A percentile compares a stretch with the other conserved stretches of the same genome.
Evolutionary conservation across 2,329 filamentous ascomycete genomes (phyloP).

Genomic region (Cercospora berteroae): DNA sequence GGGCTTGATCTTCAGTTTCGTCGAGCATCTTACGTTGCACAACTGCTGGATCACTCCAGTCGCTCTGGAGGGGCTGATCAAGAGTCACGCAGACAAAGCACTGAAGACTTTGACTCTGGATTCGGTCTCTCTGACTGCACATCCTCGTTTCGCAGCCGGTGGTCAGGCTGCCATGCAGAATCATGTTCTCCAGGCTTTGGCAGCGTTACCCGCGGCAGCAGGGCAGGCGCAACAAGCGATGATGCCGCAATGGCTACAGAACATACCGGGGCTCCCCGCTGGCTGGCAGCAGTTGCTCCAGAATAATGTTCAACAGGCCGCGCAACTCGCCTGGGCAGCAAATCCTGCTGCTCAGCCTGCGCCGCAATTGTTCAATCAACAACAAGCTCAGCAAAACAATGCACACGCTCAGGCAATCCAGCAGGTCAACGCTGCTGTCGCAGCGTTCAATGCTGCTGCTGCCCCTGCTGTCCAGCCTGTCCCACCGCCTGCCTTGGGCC

Average conservation of each 20-base stretch:
- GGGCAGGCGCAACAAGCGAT: slow-evolving; percentile 7
- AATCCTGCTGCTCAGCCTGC: neutral
- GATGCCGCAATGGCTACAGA: slow-evolving; percentile 14
- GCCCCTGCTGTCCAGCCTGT: neutral
- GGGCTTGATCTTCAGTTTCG: slow-evolving; percentile 49
- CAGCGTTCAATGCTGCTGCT: neutral
- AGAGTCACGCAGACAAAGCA: slow-evolving; percentile 46
- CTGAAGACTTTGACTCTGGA: slow-evolving; percentile 59
- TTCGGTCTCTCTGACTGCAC: slow-evolving; percentile 62
- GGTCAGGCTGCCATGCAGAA: slow-evolving; percentile 20
- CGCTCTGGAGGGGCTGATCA: slow-evolving; percentile 54
- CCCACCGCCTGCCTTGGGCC: neutral
- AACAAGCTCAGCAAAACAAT: neutral
- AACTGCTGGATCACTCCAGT: slow-evolving; percentile 68
- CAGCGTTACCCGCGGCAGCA: slow-evolving; percentile 3
- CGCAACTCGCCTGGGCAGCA: neutral
- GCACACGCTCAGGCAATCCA: neutral
- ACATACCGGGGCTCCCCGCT: neutral
- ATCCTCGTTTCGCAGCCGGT: slow-evolving; percentile 29
- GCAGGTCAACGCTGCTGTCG: neutral
- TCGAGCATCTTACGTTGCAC: slow-evolving; percentile 61
- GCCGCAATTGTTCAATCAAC: neutral
- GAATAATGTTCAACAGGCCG: slow-evolving; percentile 13
- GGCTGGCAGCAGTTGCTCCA: slow-evolving; percentile 14
- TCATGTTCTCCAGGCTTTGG: slow-evolving; percentile 18